Percentiles rank a stretch among this genome's conserved stretches.
phyloP scores from a whole-genome alignment of 306 rosid genomes.

The Prunus mongolica region DNA sequence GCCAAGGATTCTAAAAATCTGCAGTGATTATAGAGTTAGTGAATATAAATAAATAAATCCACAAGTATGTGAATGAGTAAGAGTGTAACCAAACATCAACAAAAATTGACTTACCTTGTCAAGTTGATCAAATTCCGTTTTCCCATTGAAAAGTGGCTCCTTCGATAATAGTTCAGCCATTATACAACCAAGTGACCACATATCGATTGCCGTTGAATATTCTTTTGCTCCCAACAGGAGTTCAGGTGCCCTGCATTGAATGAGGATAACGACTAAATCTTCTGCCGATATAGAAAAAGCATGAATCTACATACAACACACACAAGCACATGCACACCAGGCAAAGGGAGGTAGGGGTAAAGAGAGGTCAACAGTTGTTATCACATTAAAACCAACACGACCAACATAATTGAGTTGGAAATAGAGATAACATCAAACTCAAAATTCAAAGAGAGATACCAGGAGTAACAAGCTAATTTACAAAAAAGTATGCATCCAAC shows the following conservation, averaged over 20 bases:
- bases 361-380: background rate
- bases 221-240: slow-evolving; percentile 80
- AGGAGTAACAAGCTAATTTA: background rate
- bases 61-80: background rate
- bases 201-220: slow-evolving; percentile 93
- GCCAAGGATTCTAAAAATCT: slow-evolving; percentile 88
- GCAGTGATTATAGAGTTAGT: slow-evolving; percentile 15
- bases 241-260: slow-evolving; percentile 84
- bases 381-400: background rate
- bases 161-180: slow-evolving; percentile 96
- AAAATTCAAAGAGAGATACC: background rate
- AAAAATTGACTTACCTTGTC: slow-evolving; percentile 63
- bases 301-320: background rate
- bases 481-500: background rate
- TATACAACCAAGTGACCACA: slow-evolving; percentile 99
- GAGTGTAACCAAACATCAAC: background rate
- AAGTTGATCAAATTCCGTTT: slow-evolving; percentile 92
- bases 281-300: background rate
- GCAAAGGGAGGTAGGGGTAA: background rate
- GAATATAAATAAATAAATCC: background rate
- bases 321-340: background rate
- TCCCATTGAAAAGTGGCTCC: slow-evolving; percentile 92
- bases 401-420: background rate
- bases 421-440: background rate
- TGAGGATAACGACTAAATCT: background rate